A percentile compares a stretch with the other conserved stretches of the same genome.
These are phyloP conservation scores for Phyllachora maydis DNA, from an alignment of 2,329 filamentous ascomycete species.

Conservation along the genomic window DNA sequence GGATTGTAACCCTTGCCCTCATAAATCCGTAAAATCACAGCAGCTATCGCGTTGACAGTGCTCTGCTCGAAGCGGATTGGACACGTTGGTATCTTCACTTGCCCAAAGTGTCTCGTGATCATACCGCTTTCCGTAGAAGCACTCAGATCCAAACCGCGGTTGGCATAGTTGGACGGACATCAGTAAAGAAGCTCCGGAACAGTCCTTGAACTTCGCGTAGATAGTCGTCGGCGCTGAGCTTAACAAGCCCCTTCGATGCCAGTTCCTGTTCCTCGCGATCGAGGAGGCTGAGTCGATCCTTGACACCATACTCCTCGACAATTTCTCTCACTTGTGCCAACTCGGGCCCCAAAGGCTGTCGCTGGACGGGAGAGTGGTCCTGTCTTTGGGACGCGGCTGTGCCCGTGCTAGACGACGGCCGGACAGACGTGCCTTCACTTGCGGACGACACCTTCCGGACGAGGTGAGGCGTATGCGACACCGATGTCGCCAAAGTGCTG, in stretches of 20 bases:
- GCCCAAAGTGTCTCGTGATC: too few relatives aligned
- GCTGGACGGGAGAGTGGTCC: slow-evolving; percentile 15
- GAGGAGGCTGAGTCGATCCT: slow-evolving; percentile 34
- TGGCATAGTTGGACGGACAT: slow-evolving; percentile 10
- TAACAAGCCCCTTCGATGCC: slow-evolving; percentile 44
- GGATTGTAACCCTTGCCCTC: too few relatives aligned
- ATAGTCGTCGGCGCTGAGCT: slow-evolving; percentile 68
- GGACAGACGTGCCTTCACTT: slow-evolving; percentile 7
- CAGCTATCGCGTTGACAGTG: too few relatives aligned
- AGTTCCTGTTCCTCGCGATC: slow-evolving; percentile 61
- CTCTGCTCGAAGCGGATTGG: too few relatives aligned
- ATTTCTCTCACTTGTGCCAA: slow-evolving; percentile 83
- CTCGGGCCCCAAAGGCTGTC: slow-evolving; percentile 73
- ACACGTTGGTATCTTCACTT: too few relatives aligned
- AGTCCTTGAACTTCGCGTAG: slow-evolving; percentile 57
- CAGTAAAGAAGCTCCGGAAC: slow-evolving; percentile 36
- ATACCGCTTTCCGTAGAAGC: too few relatives aligned
- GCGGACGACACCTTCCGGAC: slow-evolving; percentile 9
- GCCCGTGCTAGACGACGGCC: slow-evolving; percentile 8
- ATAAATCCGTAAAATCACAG: too few relatives aligned
- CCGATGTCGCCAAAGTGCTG: slow-evolving; percentile 19
- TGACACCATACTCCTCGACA: slow-evolving; percentile 65
- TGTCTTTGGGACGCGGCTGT: slow-evolving; percentile 8
- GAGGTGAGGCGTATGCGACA: slow-evolving; percentile 10
- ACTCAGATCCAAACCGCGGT: slow-evolving; percentile 26